Base-by-base conservation (phyloP, 768 basidiomycete genomes). In the Gymnopilus junonius region DNA sequence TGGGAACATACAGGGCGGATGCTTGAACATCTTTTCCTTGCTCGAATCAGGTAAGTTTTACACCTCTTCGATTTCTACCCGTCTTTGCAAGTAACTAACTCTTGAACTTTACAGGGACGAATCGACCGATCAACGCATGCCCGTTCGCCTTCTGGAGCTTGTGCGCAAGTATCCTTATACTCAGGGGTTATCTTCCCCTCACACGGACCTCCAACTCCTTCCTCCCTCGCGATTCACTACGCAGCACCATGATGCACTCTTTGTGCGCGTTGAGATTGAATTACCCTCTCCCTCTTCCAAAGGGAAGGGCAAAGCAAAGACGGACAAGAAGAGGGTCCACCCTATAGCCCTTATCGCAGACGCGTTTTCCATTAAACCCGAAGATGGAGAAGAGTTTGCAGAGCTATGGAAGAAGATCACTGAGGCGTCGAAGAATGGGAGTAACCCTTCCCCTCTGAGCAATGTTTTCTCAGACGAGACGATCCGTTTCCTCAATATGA, bases 1-100 rank as follows among this genome's bases (percentile, higher is more conserved):
- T 94, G 93, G 93, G 90, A 94, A 67, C 79, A 81, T 29, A 83
- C 85, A 8, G 93, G 90, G 31, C 80, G 91, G 21, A 83, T 90
- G 42, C 70, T 93, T 54, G 93, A 93, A 67, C 92, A 94, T 75
- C 61, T 94, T 8, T 92, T 93, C 75, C 79, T 94, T 59, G 82
- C 88, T 17, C 81, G 84, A 59, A 85, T 93, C 59, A 84, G 93
- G 92, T 91, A 59, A 58, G 80, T 66, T 17, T 32, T 29, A 37
- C n/a, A 29, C 55, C 23, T 53, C 20, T 50, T 46, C 31, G 39
- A 34, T 58, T 55, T 10, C 35, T 55, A 34, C 7, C 40, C 8
- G 11, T 15, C 15, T 42, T 42, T 23, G 32, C 34, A n/a, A 25
- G 17, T 57, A 42, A 57, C 64, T 54, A n/a, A n/a, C n/a, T n/a